Percentiles rank a stretch among this genome's conserved stretches.
phyloP scores from a whole-genome alignment of 148 eudicot genomes.

The Rhododendron griersonianum region DNA sequence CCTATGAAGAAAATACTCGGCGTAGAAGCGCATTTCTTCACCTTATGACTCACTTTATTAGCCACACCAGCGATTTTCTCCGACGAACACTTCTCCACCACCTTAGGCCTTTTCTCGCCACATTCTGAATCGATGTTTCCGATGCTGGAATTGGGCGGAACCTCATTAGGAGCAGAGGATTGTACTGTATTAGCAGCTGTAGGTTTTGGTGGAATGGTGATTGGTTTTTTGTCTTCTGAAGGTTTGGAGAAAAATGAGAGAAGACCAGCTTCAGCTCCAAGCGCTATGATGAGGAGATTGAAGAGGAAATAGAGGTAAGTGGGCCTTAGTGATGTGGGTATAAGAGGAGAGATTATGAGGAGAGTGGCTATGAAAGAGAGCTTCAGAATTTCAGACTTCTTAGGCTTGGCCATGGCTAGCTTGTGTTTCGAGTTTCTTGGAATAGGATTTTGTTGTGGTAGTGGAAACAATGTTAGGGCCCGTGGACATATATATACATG shows the following conservation, averaged over 20 bases:
- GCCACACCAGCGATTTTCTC: constrained; percentile 21
- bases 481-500: not conserved
- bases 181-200: not conserved
- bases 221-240: constrained; percentile 18
- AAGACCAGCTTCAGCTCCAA: constrained; percentile 54
- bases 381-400: constrained; percentile 38
- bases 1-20: constrained; percentile 53
- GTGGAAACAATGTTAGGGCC: constrained; percentile 8
- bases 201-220: not conserved
- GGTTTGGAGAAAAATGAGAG: constrained; percentile 31
- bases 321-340: constrained; percentile 38
- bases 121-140: not conserved
- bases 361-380: constrained; percentile 35
- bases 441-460: not conserved
- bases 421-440: not conserved
- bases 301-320: constrained; percentile 50
- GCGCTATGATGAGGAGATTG: constrained; percentile 46
- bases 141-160: not conserved
- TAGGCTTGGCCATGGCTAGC: constrained; percentile 24
- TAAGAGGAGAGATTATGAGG: constrained; percentile 34
- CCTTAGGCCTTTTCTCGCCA: constrained; percentile 7
- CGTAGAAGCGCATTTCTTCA: constrained; percentile 40
- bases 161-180: not conserved
- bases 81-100: constrained; percentile 20
- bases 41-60: not conserved